Conservation (phyloP, 2,329 filamentous ascomycete species). For the Chrysoporthe austroafricana region DNA sequence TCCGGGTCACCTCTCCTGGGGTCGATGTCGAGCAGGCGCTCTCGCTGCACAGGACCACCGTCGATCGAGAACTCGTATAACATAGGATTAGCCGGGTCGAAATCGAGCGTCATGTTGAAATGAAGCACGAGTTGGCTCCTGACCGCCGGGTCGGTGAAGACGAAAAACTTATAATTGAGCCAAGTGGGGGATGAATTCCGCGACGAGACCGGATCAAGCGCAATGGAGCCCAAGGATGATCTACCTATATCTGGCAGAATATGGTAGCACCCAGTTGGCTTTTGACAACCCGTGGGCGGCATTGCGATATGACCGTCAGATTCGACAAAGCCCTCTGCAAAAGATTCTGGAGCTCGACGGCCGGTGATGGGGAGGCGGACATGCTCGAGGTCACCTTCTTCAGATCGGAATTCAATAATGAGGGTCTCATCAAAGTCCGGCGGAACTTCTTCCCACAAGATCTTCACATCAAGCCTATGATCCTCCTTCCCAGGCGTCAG, state of each 20-base stretch:
- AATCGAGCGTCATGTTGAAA: conserved; percentile 42
- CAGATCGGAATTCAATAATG: conserved; percentile 39
- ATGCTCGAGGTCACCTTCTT: conserved; percentile 44
- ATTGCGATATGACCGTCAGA: conserved; percentile 44
- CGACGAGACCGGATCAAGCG: neutral
- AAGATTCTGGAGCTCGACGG: conserved; percentile 41
- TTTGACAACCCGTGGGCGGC: conserved; percentile 37
- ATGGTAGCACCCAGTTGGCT: conserved; percentile 35
- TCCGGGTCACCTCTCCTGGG: conserved; percentile 16
- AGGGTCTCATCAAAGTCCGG: conserved; percentile 36
- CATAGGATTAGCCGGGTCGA: conserved; percentile 42
- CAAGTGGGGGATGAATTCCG: neutral
- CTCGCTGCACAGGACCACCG: conserved; percentile 29
- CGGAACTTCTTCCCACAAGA: conserved; percentile 51
- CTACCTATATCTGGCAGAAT: conserved; percentile 45
- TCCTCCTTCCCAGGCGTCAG: conserved; percentile 46
- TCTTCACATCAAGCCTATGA: conserved; percentile 47
- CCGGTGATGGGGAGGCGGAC: conserved; percentile 32
- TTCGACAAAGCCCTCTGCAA: conserved; percentile 51
- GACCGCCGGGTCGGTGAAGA: conserved; percentile 6
- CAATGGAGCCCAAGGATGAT: conserved; percentile 46
- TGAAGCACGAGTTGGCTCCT: conserved; percentile 41
- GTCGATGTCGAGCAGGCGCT: conserved; percentile 33
- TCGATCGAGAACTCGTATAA: conserved; percentile 48
- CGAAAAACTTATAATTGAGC: conserved; percentile 19